Percentiles rank a stretch among this genome's conserved stretches.
phyloP scores from a whole-genome alignment of 2,329 filamentous ascomycete genomes.

The Xylaria digitata region DNA sequence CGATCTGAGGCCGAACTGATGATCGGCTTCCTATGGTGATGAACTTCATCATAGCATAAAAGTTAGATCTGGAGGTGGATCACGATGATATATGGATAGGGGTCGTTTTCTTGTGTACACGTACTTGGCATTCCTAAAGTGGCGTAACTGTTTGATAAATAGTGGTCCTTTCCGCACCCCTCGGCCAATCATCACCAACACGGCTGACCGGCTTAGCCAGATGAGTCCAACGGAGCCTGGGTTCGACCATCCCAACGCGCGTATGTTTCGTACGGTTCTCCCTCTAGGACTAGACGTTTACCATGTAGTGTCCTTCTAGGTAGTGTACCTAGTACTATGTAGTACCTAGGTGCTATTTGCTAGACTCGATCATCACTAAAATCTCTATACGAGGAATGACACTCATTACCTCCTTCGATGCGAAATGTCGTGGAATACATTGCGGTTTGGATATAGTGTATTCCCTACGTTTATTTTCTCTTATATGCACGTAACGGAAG shows the following conservation, averaged over 20 bases:
- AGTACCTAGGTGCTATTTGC: neutral
- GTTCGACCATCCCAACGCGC: conserved; percentile 14
- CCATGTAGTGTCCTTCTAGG: neutral
- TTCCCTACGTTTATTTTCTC: neutral
- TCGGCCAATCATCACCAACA: conserved; percentile 22
- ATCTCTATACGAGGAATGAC: neutral
- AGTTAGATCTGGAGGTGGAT: conserved; percentile 24
- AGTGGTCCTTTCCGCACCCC: neutral
- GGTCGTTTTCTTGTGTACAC: conserved; percentile 11
- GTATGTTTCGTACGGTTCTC: conserved; percentile 10
- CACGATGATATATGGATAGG: conserved; percentile 31
- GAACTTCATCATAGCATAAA: conserved; percentile 22
- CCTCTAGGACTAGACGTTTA: neutral
- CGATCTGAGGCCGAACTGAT: neutral
- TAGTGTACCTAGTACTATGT: too few species aligned
- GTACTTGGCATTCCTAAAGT: conserved; percentile 28
- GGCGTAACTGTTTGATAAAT: conserved; percentile 27
- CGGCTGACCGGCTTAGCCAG: neutral
- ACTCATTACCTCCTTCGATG: neutral
- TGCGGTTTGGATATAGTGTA: neutral
- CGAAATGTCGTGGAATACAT: neutral
- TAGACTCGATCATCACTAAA: neutral
- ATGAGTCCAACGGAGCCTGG: conserved; percentile 19
- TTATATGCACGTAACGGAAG: neutral
- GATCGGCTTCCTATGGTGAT: neutral